Evolutionary conservation across 306 rosid genomes (phyloP), one percentile per base, ranked within the genome.

Genomic region (Castanea mollissima): DNA sequence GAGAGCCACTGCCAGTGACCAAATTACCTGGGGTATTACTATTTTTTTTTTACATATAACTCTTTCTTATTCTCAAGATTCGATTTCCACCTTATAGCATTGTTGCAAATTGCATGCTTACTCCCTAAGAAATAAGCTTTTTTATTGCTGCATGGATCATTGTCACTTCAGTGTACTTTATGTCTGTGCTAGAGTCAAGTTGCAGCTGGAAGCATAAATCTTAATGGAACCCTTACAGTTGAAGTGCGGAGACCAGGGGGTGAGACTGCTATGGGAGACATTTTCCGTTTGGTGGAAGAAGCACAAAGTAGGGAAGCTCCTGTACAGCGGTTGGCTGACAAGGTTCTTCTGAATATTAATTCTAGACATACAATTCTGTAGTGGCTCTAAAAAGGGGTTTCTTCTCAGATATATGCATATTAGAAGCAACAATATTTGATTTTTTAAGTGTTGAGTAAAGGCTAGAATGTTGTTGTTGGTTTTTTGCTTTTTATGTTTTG

Each of bases 241-340:
- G 94, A 91, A 88, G 99, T 92, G 76, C 90, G 78, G 77, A 90
- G 97, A 85, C 91, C 97, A 38, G 99, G 99, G 77, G 94, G 95
- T 29, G 99, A 91, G 88, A 91, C 97, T 79, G 89, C 91, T 20
- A 92, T 94, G 84, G 97, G 85, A 79, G 88, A 92, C 84, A 91
- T 94, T 79, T 80, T 94, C 87, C 99, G 99, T 83, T 88, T 94
- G 79, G 95, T 94, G 55, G 99, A 94, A 86, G 97, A 94, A 84
- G 97, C 99, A 76, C 99, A 94, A 77, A 90, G 88, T 83, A 88
- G 87, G 91, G 97, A 92, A 83, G 97, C 99, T 87, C 99, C 99
- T 58, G 92, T 94, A 55, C 97, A 94, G 82, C 94, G 92, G 78
- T 81, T 94, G 89, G 99, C 97, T 64, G 99, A 94, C 86, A 92